A percentile compares a stretch with the other conserved stretches of the same genome.
These are phyloP conservation scores for Boechera divaricarpa DNA, from an alignment of 345 rosid genomes.

Conservation along the genomic window DNA sequence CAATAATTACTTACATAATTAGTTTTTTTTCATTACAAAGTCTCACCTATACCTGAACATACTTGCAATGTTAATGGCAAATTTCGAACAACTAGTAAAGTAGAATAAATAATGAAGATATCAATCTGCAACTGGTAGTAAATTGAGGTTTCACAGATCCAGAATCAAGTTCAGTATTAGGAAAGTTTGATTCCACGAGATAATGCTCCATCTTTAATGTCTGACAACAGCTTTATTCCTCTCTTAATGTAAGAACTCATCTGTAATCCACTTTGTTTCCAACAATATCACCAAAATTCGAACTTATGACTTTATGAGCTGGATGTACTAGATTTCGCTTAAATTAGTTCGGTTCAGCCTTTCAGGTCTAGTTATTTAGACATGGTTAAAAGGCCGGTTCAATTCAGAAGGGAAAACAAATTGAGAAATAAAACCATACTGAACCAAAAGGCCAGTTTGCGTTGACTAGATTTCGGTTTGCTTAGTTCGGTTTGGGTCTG, in stretches of 20 bases:
- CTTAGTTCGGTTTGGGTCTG: not conserved
- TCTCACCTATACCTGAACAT: not conserved
- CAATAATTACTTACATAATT: not conserved
- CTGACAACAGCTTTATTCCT: not conserved
- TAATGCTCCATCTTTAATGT: constrained; percentile 20
- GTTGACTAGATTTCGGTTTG: not conserved
- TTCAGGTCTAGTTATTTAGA: too few relatives aligned
- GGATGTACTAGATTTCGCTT: too few relatives aligned
- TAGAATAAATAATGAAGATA: not conserved
- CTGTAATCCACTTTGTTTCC: too few relatives aligned
- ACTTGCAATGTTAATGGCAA: not conserved
- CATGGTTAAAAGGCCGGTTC: not conserved
- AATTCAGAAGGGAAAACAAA: not conserved
- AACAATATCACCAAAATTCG: too few relatives aligned
- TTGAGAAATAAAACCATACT: not conserved
- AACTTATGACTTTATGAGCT: too few relatives aligned
- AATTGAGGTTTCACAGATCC: not conserved
- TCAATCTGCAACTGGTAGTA: not conserved
- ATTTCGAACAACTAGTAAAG: not conserved
- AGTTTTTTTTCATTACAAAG: not conserved
- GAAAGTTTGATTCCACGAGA: constrained; percentile 27
- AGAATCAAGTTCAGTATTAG: not conserved
- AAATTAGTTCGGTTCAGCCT: too few relatives aligned
- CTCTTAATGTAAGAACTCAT: too few relatives aligned
- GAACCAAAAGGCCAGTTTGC: not conserved